Evolutionary conservation across 257 asterid species (phyloP), one percentile per base, ranked within the genome.

Genomic region (Cruciata laevipes): DNA sequence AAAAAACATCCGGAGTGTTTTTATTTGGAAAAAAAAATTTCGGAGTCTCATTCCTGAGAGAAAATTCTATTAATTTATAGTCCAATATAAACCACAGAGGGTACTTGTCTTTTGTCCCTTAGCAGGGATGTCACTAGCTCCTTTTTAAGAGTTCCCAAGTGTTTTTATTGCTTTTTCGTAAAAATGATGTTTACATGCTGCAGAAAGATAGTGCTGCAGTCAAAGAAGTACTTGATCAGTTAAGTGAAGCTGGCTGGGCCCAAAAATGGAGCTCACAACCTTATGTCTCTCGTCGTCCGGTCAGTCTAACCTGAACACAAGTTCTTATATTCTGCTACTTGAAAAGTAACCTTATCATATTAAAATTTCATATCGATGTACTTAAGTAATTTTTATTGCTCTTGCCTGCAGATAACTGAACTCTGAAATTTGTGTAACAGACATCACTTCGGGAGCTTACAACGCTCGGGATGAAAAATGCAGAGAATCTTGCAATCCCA

Each of bases 401-500:
- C 37, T 33, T n/a, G 6, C 31, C 31, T 71, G 68, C 55, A 59
- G 21, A 57, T 52, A 58, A 44, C 35, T 61, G 55, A 72, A 73
- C 67, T 66, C 56, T 37, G 68, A 66, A 35, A 20, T 81, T 67
- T 78, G 73, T 67, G 55, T 62, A 68, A 65, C 84, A 93, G 99
- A 90, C 99, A 59, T 81, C 95, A 72, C 85, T 90, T 4, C 83
- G 95, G 65, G 97, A 93, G 85, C 80, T 93, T 83, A 86, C 99
- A 47, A 70, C 90, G 71, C 87, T 93, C 60, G 99, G 99, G 73
- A 74, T 93, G 23, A 93, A 90, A 74, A 93, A 90, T 1, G 96
- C 99, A 1, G 97, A 93, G 83, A 86, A 81, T 66, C 95, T 93
- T 71, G 99, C 95, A 60, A 88, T 93, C 77, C 96, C 99, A 44